Evolutionary conservation across 2,329 filamentous ascomycete species (phyloP).

Genomic region (Keithomyces neogunnii): DNA sequence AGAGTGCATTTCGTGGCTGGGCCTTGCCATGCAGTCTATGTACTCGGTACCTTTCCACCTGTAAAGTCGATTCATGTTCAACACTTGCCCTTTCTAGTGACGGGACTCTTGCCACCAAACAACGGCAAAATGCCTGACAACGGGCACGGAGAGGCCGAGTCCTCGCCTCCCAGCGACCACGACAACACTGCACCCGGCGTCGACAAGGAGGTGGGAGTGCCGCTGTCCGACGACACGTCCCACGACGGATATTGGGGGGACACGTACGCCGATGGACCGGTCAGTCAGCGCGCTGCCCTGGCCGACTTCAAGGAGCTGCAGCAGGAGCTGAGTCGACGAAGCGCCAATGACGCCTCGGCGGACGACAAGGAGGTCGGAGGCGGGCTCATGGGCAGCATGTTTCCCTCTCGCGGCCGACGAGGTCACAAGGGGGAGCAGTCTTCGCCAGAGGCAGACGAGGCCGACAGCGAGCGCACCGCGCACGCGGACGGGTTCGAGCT

Average conservation of each 20-base stretch:
- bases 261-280: constrained; percentile 12
- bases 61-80: no score
- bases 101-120: neutral
- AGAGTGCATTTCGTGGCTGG: no score
- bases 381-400: constrained; percentile 1
- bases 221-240: constrained; percentile 1
- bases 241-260: constrained; percentile 18
- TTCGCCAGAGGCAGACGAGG: neutral
- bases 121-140: neutral
- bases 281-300: constrained; percentile 10
- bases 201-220: neutral
- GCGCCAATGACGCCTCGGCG: constrained; percentile 5
- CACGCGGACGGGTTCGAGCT: constrained; percentile 56
- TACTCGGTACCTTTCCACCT: no score
- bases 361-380: neutral
- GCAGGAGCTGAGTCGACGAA: constrained; percentile 14
- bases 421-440: constrained; percentile 5
- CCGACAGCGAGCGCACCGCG: constrained; percentile 2
- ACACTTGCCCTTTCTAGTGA: no score
- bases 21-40: no score
- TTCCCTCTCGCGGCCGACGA: neutral
- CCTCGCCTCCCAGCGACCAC: neutral
- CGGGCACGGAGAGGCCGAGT: neutral
- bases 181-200: neutral
- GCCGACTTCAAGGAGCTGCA: constrained; percentile 15